Conservation (phyloP, 2,329 filamentous ascomycete species). For the Neocatenulostroma microsporum region DNA sequence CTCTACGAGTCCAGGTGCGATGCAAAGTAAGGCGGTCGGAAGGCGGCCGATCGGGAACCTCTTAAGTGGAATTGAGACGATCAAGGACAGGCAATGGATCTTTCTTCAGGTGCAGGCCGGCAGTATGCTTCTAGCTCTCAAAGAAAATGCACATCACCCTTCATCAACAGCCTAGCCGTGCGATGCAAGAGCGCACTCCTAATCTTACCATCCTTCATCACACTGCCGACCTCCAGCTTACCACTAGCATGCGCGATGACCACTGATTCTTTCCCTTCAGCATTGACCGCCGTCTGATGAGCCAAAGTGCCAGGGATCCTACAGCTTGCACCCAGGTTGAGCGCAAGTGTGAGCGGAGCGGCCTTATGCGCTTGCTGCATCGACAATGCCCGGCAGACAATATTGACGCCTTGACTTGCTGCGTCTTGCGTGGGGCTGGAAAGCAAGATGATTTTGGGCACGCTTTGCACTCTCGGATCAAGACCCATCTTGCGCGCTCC, state of each 20-base stretch:
- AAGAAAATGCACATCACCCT: slow-evolving; percentile 25
- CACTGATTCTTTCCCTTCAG: slow-evolving; percentile 15
- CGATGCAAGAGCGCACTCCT: slow-evolving; percentile 24
- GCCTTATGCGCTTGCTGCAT: slow-evolving; percentile 39
- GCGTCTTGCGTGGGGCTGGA: slow-evolving; percentile 19
- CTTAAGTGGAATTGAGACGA: no score
- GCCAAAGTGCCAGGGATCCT: slow-evolving; percentile 26
- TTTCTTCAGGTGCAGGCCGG: no score
- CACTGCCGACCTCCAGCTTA: slow-evolving; percentile 22
- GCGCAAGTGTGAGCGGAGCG: slow-evolving; percentile 36
- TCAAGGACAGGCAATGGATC: no score
- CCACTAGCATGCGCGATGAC: slow-evolving; percentile 24
- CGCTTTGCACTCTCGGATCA: slow-evolving; percentile 38
- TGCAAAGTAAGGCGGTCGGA: no score
- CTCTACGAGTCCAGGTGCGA: no score
- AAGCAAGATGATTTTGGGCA: slow-evolving; percentile 58
- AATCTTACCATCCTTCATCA: slow-evolving; percentile 18
- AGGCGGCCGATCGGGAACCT: no score
- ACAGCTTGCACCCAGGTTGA: slow-evolving; percentile 36
- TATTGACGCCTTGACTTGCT: slow-evolving; percentile 22
- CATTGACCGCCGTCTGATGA: slow-evolving; percentile 11
- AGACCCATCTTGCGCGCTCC: slow-evolving; percentile 58
- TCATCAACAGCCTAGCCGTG: slow-evolving; percentile 25
- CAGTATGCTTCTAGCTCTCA: no score
- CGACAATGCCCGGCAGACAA: slow-evolving; percentile 38